Evolutionary conservation across 2,329 filamentous ascomycete species (phyloP), one percentile per base, ranked within the genome.

Genomic region (Furcasterigmium furcatum): DNA sequence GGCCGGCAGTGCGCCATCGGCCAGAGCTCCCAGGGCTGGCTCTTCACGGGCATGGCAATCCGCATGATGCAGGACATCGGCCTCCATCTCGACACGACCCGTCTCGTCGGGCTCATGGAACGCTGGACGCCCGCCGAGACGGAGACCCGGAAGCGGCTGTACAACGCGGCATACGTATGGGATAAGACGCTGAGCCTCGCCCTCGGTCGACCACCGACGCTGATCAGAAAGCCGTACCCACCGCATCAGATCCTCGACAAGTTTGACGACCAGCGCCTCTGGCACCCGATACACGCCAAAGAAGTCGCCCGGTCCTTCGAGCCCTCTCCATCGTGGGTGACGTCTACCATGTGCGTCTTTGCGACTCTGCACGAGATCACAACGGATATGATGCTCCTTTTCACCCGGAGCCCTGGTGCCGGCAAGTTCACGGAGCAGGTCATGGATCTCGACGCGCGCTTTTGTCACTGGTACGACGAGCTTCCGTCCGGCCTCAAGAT

Each of bases 141-240:
- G 7, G 54, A 56, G 32, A 48, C 45, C 5, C 38, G 52, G n/a
- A 55, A 55, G 30, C 40, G 54, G 4, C 18, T 56, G 2, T 55
- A 55, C 43, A 55, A 55, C 39, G 46, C 51, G 1, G 52, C 54
- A 4, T 56, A 55, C 22, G 47, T 55, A 24, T 55, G 53, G 53
- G 53, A 55, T 14, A 55, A 55, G 34, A 55, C 53, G 1, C 24
- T 55, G 18, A 55, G 53, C 22, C 51, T 55, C 10, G 48, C 52
- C 2, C 40, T 55, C 3, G 53, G 53, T 3, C 50, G 53, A 14
- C 41, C 41, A 12, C 48, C 50, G 3, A 38, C 50, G 1, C 29
- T 51, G 10, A 45, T 38, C 16, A 35, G 48, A 16, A 32, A 41
- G 9, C 50, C 46, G 4, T 51, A 51, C 12, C 40, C 46, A 1